These are phyloP conservation scores for Papiliotrema fonsecae DNA, from an alignment of 1,284 basidiomycete genomes.

Conservation along the genomic window DNA sequence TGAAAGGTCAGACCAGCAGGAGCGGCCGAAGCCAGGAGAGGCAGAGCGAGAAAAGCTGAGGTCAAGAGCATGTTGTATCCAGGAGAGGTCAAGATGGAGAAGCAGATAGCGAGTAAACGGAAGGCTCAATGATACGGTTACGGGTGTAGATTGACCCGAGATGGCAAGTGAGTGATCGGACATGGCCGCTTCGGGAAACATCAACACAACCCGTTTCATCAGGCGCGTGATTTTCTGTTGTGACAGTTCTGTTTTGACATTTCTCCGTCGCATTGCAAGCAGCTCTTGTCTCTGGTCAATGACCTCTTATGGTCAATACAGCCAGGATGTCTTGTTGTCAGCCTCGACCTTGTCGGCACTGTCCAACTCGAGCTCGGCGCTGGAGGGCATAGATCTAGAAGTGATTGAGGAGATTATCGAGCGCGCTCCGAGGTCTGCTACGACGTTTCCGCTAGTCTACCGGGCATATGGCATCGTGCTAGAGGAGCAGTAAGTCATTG, in stretches of 20 bases:
- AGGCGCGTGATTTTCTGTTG: no score
- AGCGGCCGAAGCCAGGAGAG: slow-evolving; percentile 29
- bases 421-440: slow-evolving; percentile 30
- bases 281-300: no score
- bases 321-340: slow-evolving; percentile 23
- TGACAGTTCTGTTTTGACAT: no score
- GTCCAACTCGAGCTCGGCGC: slow-evolving; percentile 20
- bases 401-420: slow-evolving; percentile 40
- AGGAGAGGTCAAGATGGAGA: background rate
- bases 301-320: no score
- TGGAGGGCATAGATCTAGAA: slow-evolving; percentile 36
- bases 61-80: slow-evolving; percentile 33
- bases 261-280: no score
- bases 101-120: background rate
- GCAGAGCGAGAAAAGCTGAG: slow-evolving; percentile 23
- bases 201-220: no score
- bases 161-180: background rate
- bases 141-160: no score
- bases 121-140: background rate
- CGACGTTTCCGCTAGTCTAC: slow-evolving; percentile 36
- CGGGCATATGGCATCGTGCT: slow-evolving; percentile 35
- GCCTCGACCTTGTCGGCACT: slow-evolving; percentile 16
- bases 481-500: slow-evolving; percentile 27
- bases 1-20: slow-evolving; percentile 18
- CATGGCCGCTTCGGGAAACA: background rate